Base-by-base conservation (phyloP, 257 asterid genomes). In the Thymus mandschuricus region DNA sequence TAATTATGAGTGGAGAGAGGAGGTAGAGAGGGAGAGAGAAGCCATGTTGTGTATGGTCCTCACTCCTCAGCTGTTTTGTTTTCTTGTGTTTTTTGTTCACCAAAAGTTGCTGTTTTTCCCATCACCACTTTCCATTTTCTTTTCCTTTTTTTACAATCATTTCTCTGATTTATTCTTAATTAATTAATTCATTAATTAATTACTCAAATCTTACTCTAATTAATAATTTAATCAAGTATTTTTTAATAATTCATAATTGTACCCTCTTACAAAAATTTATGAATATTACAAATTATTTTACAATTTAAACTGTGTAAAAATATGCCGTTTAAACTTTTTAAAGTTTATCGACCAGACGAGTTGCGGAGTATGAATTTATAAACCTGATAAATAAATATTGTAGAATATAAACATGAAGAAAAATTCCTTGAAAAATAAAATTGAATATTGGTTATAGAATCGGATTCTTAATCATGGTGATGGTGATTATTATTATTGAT, bases 21-120 rank as follows among this genome's bases (percentile, higher is more conserved):
- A 66, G 77, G 63, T n/a, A 59, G 84, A 71, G 79, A 74, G 85
- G 51, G 84, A 71, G 79, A 74, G 85, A 74, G 79, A 78, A 51
- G 67, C 66, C 82, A 77, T 70, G 80, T 75, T 76, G 76, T 75
- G 76, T 76, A 62, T 68, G 84, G 84, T 80, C 78, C 84, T 80
- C 76, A 56, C 78, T 64, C 78, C 84, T 75, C 81, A 80, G 78
- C 84, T 80, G 79, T 72, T 72, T 80, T 68, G 76, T 72, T 76
- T 75, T 72, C 70, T 62, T 72, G 64, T 76, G 21, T 68, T 72
- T 67, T 62, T 63, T 59, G 57, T 73, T 64, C 67, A 27, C 61
- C 71, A 60, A 76, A 34, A 43, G 6, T 77, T 59, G 56, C 78
- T 67, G 52, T 66, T 66, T 79, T 79, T 75, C 40, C 60, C 69